A percentile compares a stretch with the other conserved stretches of the same genome.
Evolutionary conservation across 805 yeast genomes (phyloP).

Genomic region (Teunomyces aglyptinius): DNA sequence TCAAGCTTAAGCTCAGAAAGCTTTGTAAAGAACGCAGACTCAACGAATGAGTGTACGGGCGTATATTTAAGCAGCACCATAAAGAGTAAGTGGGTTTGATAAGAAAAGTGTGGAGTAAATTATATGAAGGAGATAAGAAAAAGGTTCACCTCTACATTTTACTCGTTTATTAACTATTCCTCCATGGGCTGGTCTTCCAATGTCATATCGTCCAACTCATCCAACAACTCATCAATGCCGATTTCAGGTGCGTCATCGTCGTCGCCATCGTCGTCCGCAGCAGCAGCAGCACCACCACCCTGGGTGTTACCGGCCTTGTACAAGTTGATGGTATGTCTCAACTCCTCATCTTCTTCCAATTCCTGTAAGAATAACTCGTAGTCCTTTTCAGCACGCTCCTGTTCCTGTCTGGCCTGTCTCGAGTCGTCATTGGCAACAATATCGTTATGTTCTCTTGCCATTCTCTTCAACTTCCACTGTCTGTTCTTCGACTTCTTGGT

Average conservation of each 20-base stretch:
- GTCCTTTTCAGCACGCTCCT: conserved; percentile 90
- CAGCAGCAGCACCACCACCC: conserved; percentile 34
- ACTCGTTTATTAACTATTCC: neutral
- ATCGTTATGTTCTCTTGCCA: conserved; percentile 94
- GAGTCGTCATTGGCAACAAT: conserved; percentile 68
- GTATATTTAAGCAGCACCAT: conserved; percentile 35
- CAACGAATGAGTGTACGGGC: conserved; percentile 70
- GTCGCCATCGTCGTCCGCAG: conserved; percentile 44
- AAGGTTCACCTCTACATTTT: too few relatives aligned
- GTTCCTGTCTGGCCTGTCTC: conserved; percentile 81
- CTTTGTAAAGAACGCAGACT: conserved; percentile 80
- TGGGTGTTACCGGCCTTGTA: conserved; percentile 59
- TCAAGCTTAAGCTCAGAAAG: conserved; percentile 74
- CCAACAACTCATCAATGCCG: conserved; percentile 87
- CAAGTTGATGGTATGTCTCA: conserved; percentile 85
- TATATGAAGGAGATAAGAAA: too few relatives aligned
- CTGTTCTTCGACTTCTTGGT: conserved; percentile 72
- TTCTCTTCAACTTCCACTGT: conserved; percentile 91
- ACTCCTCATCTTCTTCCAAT: conserved; percentile 93
- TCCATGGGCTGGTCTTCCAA: conserved; percentile 52
- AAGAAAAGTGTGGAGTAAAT: too few relatives aligned
- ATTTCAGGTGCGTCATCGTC: conserved; percentile 87
- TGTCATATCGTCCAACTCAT: conserved; percentile 92
- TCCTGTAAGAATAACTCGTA: conserved; percentile 95
- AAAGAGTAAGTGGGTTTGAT: neutral